Evolutionary conservation across 1,284 basidiomycete species (phyloP), one percentile per base, ranked within the genome.

Genomic region (Pholiota adiposa): DNA sequence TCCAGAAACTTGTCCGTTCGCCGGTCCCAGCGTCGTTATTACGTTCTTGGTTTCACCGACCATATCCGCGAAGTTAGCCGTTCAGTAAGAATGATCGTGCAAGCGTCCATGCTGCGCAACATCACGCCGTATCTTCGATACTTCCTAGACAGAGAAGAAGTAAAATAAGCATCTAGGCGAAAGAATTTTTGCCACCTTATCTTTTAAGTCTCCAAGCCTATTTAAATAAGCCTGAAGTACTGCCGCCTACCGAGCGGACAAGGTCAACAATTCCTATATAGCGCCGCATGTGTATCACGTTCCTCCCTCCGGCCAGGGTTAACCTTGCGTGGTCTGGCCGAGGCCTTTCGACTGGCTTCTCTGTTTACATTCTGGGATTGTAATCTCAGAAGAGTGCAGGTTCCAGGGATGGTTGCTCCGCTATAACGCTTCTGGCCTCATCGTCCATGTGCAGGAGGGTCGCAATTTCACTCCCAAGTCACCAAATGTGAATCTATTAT

Each of bases 281-380:
- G 29, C 31, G 31, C 31, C 48, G 48, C 48, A 25, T 50, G 48
- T 23, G 14, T 44, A 5, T n/a, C 23, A 23, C 19, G 43, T 3
- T 23, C 21, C 27, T 31, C 25, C 27, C 19, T 19, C 23, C 23
- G 25, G 14, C 44, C 48, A 50, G 48, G 48, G 48, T 34, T 31
- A 50, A 34, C 48, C 29, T 50, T 21, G 48, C 31, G 48, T 50
- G 48, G 48, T 50, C 48, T 34, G 31, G 27, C 48, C 48, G 31
- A 34, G 31, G 18, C 48, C 18, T 50, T 50, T 31, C 29, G 29
- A 50, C 48, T 34, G 43, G 9, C 27, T 49, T n/a, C 25, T 49
- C 19, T 25, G 48, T 34, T 14, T 21, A 6, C 48, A 14, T 50
- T 21, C 31, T 33, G 48, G 46, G 29, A 48, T 33, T 50, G 19